Evolutionary conservation across 2,329 filamentous ascomycete genomes (phyloP), one percentile per base, ranked within the genome.

Genomic region (Fusarium longipes): DNA sequence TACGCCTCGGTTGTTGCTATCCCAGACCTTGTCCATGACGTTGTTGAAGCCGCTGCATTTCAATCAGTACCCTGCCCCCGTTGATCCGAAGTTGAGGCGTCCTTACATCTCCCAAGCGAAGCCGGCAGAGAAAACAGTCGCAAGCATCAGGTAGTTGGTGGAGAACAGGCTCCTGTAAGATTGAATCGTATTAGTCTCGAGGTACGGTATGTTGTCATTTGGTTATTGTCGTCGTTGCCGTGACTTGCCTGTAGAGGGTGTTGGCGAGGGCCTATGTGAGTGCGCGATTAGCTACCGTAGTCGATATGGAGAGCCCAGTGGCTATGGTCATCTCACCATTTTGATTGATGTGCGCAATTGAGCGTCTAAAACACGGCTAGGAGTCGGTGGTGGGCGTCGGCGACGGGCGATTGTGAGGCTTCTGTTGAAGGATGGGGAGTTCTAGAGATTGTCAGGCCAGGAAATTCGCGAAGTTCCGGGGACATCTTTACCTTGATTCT

Each of bases 81-180:
- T 56, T 68, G 49, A 57, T 64, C 57, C 55, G 63, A 52, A 66
- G 42, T 49, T 35, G 56, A 30, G 44, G 39, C 52, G 68, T 82
- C 32, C 92, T 78, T 88, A 99, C 96, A 99, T 87, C 85, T 98
- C 93, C 78, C 97, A 93, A 69, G 86, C 92, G 78, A 99, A 99
- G 72, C 94, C 95, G 71, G 89, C 86, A 73, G 84, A 87, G 80
- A 99, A 99, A 78, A 99, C 92, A 70, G 89, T 86, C 72, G 88
- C 90, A 75, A 99, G 85, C 88, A 97, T 97, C 79, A 91, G 85
- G 75, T 87, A 91, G 86, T 99, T 99, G 79, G 87, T 90, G 81
- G 91, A 90, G 86, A 98, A 90, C 73, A 98, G 76, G 77, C 88
- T 81, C 85, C 96, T 98, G 81, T 71, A 65, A 22, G 33, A 32